A percentile compares a stretch with the other conserved stretches of the same genome.
These are phyloP conservation scores for Ceratocystis harringtonii DNA, from an alignment of 2,329 filamentous ascomycete species.

Conservation along the genomic window DNA sequence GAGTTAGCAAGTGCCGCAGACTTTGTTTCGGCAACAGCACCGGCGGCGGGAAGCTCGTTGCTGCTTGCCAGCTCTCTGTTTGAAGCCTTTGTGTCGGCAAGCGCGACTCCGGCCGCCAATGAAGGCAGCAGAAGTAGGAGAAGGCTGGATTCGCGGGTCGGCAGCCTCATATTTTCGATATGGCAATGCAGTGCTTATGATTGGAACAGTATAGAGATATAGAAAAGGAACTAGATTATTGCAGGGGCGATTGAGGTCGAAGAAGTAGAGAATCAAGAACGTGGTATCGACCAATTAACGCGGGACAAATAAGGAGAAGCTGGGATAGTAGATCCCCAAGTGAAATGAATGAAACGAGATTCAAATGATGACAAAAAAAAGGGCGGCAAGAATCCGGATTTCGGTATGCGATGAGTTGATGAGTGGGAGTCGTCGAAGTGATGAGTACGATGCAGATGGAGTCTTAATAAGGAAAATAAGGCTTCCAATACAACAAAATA, in stretches of 20 bases:
- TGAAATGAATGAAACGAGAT: neutral
- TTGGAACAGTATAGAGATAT: neutral
- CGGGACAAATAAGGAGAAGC: neutral
- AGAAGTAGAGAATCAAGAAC: neutral
- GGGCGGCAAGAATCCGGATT: neutral
- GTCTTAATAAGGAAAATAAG: neutral
- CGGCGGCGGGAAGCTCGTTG: constrained; percentile 4
- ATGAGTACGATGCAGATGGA: neutral
- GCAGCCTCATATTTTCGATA: constrained; percentile 13
- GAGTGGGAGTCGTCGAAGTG: neutral
- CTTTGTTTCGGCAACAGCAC: constrained; percentile 1
- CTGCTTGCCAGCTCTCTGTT: constrained; percentile 29
- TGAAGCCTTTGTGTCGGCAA: constrained; percentile 19
- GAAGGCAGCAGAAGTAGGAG: constrained; percentile 15
- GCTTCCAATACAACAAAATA: neutral
- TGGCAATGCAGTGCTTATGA: neutral
- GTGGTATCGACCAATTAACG: neutral
- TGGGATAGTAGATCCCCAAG: neutral
- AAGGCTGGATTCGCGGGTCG: constrained; percentile 13
- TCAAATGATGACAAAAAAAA: neutral
- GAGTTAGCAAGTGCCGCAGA: constrained; percentile 4
- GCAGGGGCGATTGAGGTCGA: neutral
- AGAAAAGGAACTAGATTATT: neutral
- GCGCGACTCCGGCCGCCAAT: constrained; percentile 13
- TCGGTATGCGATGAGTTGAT: neutral